Conservation (phyloP, 495 filamentous ascomycete genomes). For the Hyphodiscus hymeniophilus region DNA sequence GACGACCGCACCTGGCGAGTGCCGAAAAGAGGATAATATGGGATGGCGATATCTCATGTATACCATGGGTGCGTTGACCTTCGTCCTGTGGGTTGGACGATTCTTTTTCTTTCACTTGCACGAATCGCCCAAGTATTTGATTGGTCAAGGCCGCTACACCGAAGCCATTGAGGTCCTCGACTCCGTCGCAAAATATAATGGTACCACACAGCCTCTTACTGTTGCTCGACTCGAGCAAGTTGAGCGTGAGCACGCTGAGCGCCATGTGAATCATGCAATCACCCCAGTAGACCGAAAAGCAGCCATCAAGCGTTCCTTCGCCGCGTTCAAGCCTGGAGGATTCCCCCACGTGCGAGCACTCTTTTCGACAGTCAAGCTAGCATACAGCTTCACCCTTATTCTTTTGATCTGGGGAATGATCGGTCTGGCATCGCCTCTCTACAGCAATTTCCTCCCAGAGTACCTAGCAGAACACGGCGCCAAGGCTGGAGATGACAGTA, state of each 20-base stretch:
- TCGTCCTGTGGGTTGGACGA: slow-evolving; percentile 59
- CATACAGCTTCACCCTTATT: neutral
- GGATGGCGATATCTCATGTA: slow-evolving; percentile 74
- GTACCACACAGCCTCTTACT: too few species aligned
- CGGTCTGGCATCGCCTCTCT: neutral
- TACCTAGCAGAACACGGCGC: neutral
- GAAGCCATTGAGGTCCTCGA: slow-evolving; percentile 29
- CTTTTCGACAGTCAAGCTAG: neutral
- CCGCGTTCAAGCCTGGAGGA: neutral
- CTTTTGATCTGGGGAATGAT: neutral
- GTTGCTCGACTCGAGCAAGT: too few species aligned
- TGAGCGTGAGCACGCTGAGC: neutral
- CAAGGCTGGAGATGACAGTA: neutral
- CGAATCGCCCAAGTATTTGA: slow-evolving; percentile 71
- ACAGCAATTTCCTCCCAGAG: neutral
- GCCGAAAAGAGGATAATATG: slow-evolving; percentile 48
- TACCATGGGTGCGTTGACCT: slow-evolving; percentile 59
- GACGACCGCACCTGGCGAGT: neutral
- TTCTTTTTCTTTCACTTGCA: slow-evolving; percentile 69
- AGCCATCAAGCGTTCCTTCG: neutral
- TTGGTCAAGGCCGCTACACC: slow-evolving; percentile 57
- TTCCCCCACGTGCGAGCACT: neutral
- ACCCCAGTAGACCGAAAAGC: neutral
- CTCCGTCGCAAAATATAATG: too few species aligned
- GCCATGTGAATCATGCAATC: neutral